These are phyloP conservation scores for Cyberlindnera mississippiensis DNA, from an alignment of 805 yeast species.

Conservation along the genomic window DNA sequence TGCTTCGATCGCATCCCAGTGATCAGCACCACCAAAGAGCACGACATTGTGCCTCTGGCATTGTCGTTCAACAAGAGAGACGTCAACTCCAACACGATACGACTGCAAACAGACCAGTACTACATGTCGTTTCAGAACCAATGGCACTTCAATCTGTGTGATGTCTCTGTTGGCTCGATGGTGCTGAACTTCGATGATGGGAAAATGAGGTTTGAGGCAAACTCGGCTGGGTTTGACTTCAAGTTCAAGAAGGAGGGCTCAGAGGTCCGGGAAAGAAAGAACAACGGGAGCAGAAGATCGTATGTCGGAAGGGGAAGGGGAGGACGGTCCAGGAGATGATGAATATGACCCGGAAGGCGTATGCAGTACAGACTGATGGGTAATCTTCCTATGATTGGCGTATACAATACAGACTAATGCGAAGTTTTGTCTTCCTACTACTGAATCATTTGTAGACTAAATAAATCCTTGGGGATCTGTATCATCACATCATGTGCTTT, in stretches of 20 bases:
- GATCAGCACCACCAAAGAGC: conserved; percentile 32
- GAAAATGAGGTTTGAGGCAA: conserved; percentile 46
- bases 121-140: conserved; percentile 63
- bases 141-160: conserved; percentile 78
- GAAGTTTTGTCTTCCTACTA: background rate
- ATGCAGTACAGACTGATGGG: background rate
- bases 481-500: no score
- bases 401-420: background rate
- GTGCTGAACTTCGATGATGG: conserved; percentile 43
- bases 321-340: conserved; percentile 12
- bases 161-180: conserved; percentile 48
- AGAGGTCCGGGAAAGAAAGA: conserved; percentile 21
- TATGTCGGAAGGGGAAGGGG: conserved; percentile 24
- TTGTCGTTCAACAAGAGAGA: conserved; percentile 37
- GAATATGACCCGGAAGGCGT: background rate
- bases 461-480: no score
- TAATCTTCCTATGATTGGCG: background rate
- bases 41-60: conserved; percentile 40
- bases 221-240: conserved; percentile 63
- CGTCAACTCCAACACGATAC: conserved; percentile 38
- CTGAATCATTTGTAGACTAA: no score
- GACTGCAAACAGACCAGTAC: conserved; percentile 55
- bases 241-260: conserved; percentile 37
- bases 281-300: conserved; percentile 19
- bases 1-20: conserved; percentile 62